Base-by-base conservation (phyloP, 371 early-diverging fungal genomes). In the Dichotomocladium elegans region DNA sequence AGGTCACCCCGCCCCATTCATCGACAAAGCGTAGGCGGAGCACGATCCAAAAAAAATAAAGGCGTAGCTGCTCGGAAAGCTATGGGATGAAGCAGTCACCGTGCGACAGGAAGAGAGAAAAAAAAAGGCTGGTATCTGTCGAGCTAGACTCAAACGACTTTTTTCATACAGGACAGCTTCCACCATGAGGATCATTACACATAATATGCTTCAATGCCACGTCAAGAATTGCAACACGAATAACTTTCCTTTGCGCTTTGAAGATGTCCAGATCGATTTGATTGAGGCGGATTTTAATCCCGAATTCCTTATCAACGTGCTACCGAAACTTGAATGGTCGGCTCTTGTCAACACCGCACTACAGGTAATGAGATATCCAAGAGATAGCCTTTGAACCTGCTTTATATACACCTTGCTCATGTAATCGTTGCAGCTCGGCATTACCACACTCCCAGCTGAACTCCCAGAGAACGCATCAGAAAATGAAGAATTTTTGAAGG, bases 201-300 rank as follows among this genome's bases (percentile, higher is more conserved):
- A 98, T 82, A 98, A 98, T 77, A 90, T 98, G 94, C 84, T 98
- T 46, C 92, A 93, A 77, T 98, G 98, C 88, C 95, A 94, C 69
- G 97, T 89, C 66, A 93, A 92, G 72, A 86, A 87, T 75, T 98
- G 98, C 82, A 85, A 77, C 41, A 76, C 80, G 41, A 85, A 87
- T 66, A 91, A 89, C 80, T 98, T 89, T 60, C 98, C 98, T 14
- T 82, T 98, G 37, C 79, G 78, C 33, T 81, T 98, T 61, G 79
- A 88, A 61, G 87, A 95, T 31, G 89, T 83, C 9, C 85, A 91
- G 63, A 73, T 95, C 9, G 94, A 94, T 65, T 65, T 81, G 51
- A 74, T 84, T 56, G 91, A 88, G 51, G 89, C 90, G 21, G 98
- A 96, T 48, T 82, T 86, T 60, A 94, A 91, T 71, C 80, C 86